Base-by-base conservation (phyloP, 805 yeast genomes). In the Suhomyces pyralidae region DNA sequence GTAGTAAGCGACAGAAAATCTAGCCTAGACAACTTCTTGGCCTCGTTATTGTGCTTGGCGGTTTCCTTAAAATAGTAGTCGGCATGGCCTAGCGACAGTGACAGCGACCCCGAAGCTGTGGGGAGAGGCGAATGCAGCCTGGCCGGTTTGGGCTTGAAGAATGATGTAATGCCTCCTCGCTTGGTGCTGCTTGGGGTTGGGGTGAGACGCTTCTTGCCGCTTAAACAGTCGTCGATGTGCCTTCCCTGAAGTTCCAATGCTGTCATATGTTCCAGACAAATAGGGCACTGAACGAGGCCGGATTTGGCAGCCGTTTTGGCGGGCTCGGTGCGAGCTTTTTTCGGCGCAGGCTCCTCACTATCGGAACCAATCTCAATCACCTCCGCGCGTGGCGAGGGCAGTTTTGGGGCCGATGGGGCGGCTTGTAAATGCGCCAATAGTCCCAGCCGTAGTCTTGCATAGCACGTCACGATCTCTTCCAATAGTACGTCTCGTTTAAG, bases 401-500 rank as follows among this genome's bases (percentile, higher is more conserved):
- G 51, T 24, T 32, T 36, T 22, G 12, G 49, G 28, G 32, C 43
- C 34, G 10, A 17, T 44, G 28, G 22, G 48, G 8, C 58, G 46
- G 7, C 58, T 42, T 38, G 60, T 61, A 12, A 61, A 53, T 3
- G 61, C 55, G 28, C 58, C 64, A 22, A 17, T 24, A 42, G 7
- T n/a, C 19, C 68, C 2, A 67, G 61, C 56, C 87, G 67, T n/a
- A 79, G 53, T 10, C 66, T 62, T 14, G 62, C 65, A 66, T 79
- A 84, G 65, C 88, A 79, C 40, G 68, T 66, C 1, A 82, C 84
- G 0, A 88, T 71, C 56, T 89, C 96, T 61, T 87, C 96, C n/a
- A 90, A 67, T 6, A 85, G 69, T 38, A 82, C 77, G 45, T 86
- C 88, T 58, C 88, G 81, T 54, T 85, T 78, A 46, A 92, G 68